Conservation (phyloP, 1,284 basidiomycete species). For the Tranzscheliella williamsii region DNA sequence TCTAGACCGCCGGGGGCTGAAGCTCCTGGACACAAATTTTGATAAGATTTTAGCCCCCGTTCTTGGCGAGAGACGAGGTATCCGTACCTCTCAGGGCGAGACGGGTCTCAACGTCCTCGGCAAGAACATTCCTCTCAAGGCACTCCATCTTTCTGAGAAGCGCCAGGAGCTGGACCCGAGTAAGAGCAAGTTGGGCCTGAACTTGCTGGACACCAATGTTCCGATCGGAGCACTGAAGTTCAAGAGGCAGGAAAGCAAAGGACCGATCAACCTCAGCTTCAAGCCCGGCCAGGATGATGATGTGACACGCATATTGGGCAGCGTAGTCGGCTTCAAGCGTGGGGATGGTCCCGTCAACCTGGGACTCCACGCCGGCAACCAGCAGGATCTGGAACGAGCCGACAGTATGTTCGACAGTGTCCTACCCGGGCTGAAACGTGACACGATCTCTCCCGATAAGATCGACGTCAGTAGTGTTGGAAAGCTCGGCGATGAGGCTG, state of each 20-base stretch:
- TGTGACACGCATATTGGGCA: constrained; percentile 4
- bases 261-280: constrained; percentile 6
- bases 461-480: constrained; percentile 17
- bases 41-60: neutral
- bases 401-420: neutral
- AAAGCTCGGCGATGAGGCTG: neutral
- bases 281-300: constrained; percentile 19
- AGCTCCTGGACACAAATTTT: constrained; percentile 3
- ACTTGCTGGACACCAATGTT: too few relatives aligned
- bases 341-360: neutral
- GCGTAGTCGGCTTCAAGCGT: constrained; percentile 1
- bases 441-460: constrained; percentile 27
- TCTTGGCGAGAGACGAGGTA: neutral
- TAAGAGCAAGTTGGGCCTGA: neutral
- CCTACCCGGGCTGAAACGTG: constrained; percentile 7
- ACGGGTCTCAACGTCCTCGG: neutral
- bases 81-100: too few relatives aligned
- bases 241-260: constrained; percentile 20
- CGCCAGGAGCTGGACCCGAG: neutral
- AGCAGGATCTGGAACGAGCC: neutral
- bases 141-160: neutral
- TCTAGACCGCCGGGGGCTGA: constrained; percentile 14
- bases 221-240: constrained; percentile 1
- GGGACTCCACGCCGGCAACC: neutral
- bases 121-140: constrained; percentile 5